Evolutionary conservation across 1,284 basidiomycete species (phyloP).

Genomic region (Ganoderma boninense): DNA sequence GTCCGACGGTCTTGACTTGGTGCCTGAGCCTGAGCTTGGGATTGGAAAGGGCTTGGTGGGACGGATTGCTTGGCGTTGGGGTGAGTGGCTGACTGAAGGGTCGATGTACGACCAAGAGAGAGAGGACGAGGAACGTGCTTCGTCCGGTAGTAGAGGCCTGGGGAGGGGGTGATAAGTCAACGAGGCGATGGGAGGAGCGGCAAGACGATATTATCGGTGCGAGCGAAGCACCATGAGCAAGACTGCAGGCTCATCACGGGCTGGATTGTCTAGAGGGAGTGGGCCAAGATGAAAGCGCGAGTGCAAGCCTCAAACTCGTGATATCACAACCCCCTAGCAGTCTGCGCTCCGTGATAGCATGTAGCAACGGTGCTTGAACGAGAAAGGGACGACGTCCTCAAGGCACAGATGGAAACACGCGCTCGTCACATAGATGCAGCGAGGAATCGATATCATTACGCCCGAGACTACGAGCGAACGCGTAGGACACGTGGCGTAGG

Average conservation of each 20-base stretch:
- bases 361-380: constrained; percentile 30
- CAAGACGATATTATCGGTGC: constrained; percentile 31
- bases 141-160: constrained; percentile 49
- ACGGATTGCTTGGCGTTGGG: constrained; percentile 36
- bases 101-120: constrained; percentile 42
- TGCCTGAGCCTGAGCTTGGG: constrained; percentile 25
- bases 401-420: constrained; percentile 32
- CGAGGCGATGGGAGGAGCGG: constrained; percentile 20
- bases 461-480: constrained; percentile 36
- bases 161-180: constrained; percentile 34
- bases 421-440: constrained; percentile 34
- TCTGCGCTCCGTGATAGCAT: constrained; percentile 29
- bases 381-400: constrained; percentile 31
- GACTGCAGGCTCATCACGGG: constrained; percentile 36
- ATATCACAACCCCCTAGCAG: constrained; percentile 28
- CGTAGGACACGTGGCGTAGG: constrained; percentile 44
- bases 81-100: constrained; percentile 42
- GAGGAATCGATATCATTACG: constrained; percentile 45
- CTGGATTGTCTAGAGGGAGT: constrained; percentile 25
- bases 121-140: constrained; percentile 47
- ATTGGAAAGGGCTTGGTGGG: constrained; percentile 26
- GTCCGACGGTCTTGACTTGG: constrained; percentile 33
- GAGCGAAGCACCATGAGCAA: constrained; percentile 34
- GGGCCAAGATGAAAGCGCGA: constrained; percentile 26
- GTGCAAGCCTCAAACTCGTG: constrained; percentile 33